Percentiles rank a stretch among this genome's conserved stretches.
These are phyloP conservation scores for Neonothopanus nambi DNA, from an alignment of 1,284 basidiomycete genomes.

Conservation along the genomic window DNA sequence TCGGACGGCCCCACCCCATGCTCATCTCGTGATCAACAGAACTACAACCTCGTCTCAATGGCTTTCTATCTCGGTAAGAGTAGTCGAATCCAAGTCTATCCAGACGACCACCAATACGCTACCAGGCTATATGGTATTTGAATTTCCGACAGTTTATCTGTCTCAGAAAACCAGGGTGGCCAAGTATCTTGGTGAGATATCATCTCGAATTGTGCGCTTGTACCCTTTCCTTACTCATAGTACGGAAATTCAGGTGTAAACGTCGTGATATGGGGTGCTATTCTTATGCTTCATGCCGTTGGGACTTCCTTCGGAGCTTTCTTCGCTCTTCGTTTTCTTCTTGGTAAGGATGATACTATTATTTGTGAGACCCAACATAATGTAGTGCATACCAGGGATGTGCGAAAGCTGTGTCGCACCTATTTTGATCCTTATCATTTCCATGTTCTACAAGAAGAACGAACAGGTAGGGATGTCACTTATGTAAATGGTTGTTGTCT, in stretches of 20 bases:
- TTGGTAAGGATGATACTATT: conserved; percentile 38
- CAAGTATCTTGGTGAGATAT: conserved; percentile 63
- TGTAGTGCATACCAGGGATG: conserved; percentile 51
- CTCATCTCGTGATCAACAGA: conserved; percentile 51
- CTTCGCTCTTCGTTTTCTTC: conserved; percentile 61
- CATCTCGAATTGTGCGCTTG: neutral
- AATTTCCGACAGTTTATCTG: conserved; percentile 68
- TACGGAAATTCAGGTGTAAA: conserved; percentile 49
- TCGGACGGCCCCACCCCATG: conserved; percentile 11
- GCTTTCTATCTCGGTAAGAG: conserved; percentile 60
- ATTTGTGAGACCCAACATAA: neutral
- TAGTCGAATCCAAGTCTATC: neutral
- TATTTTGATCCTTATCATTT: conserved; percentile 61
- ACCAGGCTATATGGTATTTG: conserved; percentile 60
- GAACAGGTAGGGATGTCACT: conserved; percentile 49
- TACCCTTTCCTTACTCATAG: neutral
- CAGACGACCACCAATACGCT: conserved; percentile 2
- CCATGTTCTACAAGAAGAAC: conserved; percentile 71
- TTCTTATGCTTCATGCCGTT: conserved; percentile 63
- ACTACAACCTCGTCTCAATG: conserved; percentile 67
- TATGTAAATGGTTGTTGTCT: neutral
- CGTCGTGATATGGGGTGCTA: conserved; percentile 60
- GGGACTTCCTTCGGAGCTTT: conserved; percentile 59
- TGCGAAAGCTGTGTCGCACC: conserved; percentile 66
- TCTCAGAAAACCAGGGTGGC: conserved; percentile 60